Evolutionary conservation across 148 eudicot genomes (phyloP).

Genomic region (Silene latifolia): DNA sequence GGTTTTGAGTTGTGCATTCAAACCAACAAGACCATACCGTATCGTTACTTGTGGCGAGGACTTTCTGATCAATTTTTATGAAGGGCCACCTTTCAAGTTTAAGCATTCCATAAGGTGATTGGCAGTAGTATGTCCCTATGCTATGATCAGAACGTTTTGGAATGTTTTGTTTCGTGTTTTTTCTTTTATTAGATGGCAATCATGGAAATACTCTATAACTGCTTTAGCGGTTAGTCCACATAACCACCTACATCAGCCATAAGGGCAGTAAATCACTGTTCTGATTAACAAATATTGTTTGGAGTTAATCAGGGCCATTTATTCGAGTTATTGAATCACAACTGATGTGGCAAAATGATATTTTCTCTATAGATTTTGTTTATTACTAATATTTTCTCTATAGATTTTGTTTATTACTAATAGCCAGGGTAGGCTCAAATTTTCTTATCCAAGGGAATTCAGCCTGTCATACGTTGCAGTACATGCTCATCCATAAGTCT

Average conservation of each 20-base stretch:
- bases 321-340: slow-evolving; percentile 3
- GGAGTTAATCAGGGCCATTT: not conserved
- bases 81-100: slow-evolving; percentile 98
- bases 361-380: not conserved
- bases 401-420: no score
- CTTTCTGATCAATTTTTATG: slow-evolving; percentile 84
- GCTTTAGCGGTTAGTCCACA: not conserved
- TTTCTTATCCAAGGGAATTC: not conserved
- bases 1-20: slow-evolving; percentile 92
- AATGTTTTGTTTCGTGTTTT: not conserved
- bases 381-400: no score
- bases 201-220: not conserved
- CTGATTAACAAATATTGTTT: not conserved
- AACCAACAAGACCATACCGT: slow-evolving; percentile 93
- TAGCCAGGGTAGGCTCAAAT: not conserved
- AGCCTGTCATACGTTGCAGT: not conserved
- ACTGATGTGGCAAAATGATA: not conserved
- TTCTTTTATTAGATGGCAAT: not conserved
- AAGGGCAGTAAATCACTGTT: not conserved
- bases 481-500: no score
- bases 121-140: not conserved
- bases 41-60: slow-evolving; percentile 94
- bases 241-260: not conserved
- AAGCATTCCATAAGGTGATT: slow-evolving; percentile 82
- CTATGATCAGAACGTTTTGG: no score